These are phyloP conservation scores for Calonectria pauciramosa DNA, from an alignment of 2,329 filamentous ascomycete species.

Conservation along the genomic window DNA sequence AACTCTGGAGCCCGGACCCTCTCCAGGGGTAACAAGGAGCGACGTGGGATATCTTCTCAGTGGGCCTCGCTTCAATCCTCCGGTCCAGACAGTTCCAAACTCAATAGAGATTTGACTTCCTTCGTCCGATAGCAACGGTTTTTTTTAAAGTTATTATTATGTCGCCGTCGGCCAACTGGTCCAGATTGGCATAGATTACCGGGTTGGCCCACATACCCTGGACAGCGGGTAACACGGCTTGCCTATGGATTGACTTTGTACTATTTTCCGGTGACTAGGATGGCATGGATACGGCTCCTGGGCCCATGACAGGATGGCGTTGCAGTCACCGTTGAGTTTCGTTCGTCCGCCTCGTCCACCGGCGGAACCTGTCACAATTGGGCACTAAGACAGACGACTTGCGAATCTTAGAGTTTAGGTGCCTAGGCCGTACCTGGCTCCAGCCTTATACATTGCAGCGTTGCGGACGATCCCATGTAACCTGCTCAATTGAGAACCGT, in stretches of 20 bases:
- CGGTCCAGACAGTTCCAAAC: neutral
- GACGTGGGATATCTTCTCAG: neutral
- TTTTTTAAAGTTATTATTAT: neutral
- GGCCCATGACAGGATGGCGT: neutral
- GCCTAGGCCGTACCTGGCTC: neutral
- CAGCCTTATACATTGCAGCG: neutral
- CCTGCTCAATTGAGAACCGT: neutral
- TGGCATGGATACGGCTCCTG: neutral
- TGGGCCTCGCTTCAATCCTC: neutral
- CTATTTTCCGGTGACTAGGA: slow-evolving; percentile 5
- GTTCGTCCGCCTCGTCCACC: neutral
- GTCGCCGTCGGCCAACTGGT: neutral
- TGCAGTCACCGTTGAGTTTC: neutral
- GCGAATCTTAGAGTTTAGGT: neutral
- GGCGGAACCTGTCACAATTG: neutral
- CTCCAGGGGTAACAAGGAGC: neutral
- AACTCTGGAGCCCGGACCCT: neutral
- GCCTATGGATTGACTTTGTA: neutral
- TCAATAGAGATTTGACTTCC: slow-evolving; percentile 2
- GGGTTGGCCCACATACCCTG: neutral
- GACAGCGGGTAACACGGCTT: slow-evolving; percentile 4
- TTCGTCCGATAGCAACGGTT: neutral
- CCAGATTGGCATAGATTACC: slow-evolving; percentile 4
- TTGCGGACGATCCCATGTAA: neutral
- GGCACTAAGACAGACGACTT: neutral